Conservation (phyloP, 1,284 basidiomycete species). For the Rhodotorula sp. region DNA sequence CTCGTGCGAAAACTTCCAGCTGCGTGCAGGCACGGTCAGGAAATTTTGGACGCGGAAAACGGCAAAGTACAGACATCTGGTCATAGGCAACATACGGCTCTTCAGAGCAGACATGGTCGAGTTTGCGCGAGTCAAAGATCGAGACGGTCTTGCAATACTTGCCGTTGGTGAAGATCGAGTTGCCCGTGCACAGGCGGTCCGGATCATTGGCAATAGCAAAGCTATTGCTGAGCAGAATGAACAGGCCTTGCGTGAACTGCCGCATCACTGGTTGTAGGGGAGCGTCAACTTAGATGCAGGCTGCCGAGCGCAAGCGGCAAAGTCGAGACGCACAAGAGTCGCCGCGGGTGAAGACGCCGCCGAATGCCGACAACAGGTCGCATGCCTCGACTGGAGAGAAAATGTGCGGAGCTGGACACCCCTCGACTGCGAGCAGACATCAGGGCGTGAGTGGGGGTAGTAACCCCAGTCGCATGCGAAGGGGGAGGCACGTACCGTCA, state of each 20-base stretch:
- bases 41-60: not conserved
- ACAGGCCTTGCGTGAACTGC: conserved; percentile 7
- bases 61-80: not conserved
- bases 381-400: conserved; percentile 7
- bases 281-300: not conserved
- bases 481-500: not conserved
- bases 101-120: not conserved
- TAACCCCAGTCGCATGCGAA: no score
- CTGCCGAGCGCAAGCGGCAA: not conserved
- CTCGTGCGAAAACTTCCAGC: conserved; percentile 1
- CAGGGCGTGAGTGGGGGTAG: no score
- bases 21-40: not conserved
- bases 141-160: not conserved
- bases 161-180: not conserved
- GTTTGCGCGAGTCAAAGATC: not conserved
- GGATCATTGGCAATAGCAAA: not conserved
- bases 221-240: conserved; percentile 3
- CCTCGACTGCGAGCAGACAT: not conserved
- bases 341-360: conserved; percentile 5
- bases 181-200: not conserved
- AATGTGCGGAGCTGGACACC: conserved; percentile 4
- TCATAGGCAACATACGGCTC: not conserved
- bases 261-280: not conserved
- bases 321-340: not conserved
- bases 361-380: conserved; percentile 8